Evolutionary conservation across 768 basidiomycete species (phyloP).

Genomic region (Panellus pusillus): DNA sequence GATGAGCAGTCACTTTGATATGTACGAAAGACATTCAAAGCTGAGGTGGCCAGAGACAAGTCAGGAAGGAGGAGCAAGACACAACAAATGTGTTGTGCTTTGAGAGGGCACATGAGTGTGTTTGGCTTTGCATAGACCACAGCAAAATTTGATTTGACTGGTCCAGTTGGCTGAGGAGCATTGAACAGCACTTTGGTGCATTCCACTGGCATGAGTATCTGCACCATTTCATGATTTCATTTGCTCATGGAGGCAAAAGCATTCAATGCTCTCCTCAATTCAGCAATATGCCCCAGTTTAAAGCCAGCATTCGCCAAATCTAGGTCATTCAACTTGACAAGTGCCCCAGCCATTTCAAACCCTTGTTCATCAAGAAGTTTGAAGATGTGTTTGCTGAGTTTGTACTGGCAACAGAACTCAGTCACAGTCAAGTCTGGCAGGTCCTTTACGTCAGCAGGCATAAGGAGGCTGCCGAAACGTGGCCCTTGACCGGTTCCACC

Average conservation of each 20-base stretch:
- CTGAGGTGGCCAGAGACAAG: no score
- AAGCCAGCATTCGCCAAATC: neutral
- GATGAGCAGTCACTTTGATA: no score
- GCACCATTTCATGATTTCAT: no score
- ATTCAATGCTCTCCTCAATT: neutral
- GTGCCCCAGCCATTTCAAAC: neutral
- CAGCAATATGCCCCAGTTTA: constrained; percentile 2
- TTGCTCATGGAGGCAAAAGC: neutral
- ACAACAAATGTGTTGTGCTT: no score
- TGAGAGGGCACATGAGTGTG: no score
- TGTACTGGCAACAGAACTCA: neutral
- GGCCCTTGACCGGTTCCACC: constrained; percentile 1
- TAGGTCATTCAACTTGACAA: neutral
- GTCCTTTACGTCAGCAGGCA: neutral
- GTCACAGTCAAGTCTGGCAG: neutral
- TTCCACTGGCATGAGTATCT: no score
- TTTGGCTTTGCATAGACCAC: no score
- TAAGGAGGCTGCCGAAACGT: neutral
- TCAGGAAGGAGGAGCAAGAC: no score
- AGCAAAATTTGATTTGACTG: no score
- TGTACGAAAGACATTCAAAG: no score
- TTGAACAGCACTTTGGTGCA: no score
- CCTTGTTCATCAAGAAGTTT: neutral
- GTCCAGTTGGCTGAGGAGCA: no score
- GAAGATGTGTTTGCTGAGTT: neutral